Conservation (phyloP, 1,284 basidiomycete species). For the Laetiporus sulphureus region DNA sequence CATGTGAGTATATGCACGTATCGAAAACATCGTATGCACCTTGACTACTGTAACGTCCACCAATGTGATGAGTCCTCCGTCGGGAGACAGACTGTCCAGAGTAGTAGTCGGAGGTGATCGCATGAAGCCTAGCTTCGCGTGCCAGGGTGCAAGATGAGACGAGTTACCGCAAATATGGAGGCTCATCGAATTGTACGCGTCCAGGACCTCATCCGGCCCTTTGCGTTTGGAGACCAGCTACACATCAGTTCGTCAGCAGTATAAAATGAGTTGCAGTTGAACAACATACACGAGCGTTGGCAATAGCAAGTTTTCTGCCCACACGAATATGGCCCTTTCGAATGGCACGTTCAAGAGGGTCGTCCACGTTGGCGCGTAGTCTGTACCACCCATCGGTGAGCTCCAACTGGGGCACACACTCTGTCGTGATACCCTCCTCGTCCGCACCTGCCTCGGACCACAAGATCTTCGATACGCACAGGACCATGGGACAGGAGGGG, state of each 20-base stretch:
- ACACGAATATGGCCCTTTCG: slow-evolving; percentile 58
- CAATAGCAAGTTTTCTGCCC: slow-evolving; percentile 80
- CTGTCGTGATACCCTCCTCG: slow-evolving; percentile 34
- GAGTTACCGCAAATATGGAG: slow-evolving; percentile 81
- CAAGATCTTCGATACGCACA: slow-evolving; percentile 75
- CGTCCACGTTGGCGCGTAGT: slow-evolving; percentile 73
- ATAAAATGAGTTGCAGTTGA: not conserved
- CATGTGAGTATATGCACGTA: slow-evolving; percentile 17
- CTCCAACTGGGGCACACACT: slow-evolving; percentile 58
- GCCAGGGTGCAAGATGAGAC: slow-evolving; percentile 82
- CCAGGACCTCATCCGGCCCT: slow-evolving; percentile 80
- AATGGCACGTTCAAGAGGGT: slow-evolving; percentile 66
- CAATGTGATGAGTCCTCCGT: slow-evolving; percentile 75
- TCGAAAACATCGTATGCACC: slow-evolving; percentile 31
- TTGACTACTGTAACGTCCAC: slow-evolving; percentile 76
- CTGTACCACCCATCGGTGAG: slow-evolving; percentile 97
- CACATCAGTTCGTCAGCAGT: slow-evolving; percentile 4
- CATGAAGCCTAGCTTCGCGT: slow-evolving; percentile 79
- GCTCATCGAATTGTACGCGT: slow-evolving; percentile 66
- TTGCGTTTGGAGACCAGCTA: slow-evolving; percentile 67
- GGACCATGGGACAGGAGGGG: slow-evolving; percentile 69
- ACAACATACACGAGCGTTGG: slow-evolving; percentile 68
- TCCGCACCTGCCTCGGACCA: slow-evolving; percentile 32
- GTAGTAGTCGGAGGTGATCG: slow-evolving; percentile 61
- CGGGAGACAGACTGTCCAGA: slow-evolving; percentile 71